Conservation (phyloP, 2,329 filamentous ascomycete species). For the Periconia sp. region DNA sequence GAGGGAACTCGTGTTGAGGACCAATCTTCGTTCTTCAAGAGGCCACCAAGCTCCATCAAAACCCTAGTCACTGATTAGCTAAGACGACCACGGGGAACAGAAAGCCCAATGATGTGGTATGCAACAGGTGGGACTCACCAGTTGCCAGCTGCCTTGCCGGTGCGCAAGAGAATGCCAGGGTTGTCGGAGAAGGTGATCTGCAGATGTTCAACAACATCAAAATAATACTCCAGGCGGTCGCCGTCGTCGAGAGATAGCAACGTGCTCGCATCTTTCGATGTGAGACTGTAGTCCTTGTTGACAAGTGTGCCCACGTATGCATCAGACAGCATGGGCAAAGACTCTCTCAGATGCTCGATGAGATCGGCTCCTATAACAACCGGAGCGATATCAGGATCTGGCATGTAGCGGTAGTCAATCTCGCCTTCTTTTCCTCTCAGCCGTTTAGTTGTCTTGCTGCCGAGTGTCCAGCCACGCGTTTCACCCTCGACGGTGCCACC, state of each 20-base stretch:
- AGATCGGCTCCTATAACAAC: slow-evolving; percentile 76
- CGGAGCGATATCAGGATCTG: slow-evolving; percentile 87
- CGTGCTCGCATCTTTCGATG: slow-evolving; percentile 81
- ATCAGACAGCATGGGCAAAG: slow-evolving; percentile 76
- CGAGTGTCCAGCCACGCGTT: slow-evolving; percentile 91
- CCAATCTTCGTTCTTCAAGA: slow-evolving; percentile 53
- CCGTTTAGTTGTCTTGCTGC: slow-evolving; percentile 78
- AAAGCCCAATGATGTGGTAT: too few species aligned
- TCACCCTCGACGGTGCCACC: slow-evolving; percentile 81
- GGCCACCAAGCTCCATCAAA: slow-evolving; percentile 58
- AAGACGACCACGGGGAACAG: too few species aligned
- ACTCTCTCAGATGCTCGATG: slow-evolving; percentile 65
- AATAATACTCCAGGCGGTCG: slow-evolving; percentile 81
- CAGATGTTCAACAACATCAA: slow-evolving; percentile 61
- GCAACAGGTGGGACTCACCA: slow-evolving; percentile 50
- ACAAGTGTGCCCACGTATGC: slow-evolving; percentile 68
- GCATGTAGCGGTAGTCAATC: slow-evolving; percentile 98
- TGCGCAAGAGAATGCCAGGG: slow-evolving; percentile 13
- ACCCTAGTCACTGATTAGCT: slow-evolving; percentile 48
- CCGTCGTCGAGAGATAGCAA: slow-evolving; percentile 80
- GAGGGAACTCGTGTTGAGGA: slow-evolving; percentile 47
- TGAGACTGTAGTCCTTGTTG: slow-evolving; percentile 68
- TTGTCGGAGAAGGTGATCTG: slow-evolving; percentile 38
- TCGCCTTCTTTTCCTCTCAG: slow-evolving; percentile 94
- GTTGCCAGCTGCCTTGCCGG: slow-evolving; percentile 62